phyloP scores from a whole-genome alignment of 2,329 filamentous ascomycete species.

The Sporothrix globosa region DNA sequence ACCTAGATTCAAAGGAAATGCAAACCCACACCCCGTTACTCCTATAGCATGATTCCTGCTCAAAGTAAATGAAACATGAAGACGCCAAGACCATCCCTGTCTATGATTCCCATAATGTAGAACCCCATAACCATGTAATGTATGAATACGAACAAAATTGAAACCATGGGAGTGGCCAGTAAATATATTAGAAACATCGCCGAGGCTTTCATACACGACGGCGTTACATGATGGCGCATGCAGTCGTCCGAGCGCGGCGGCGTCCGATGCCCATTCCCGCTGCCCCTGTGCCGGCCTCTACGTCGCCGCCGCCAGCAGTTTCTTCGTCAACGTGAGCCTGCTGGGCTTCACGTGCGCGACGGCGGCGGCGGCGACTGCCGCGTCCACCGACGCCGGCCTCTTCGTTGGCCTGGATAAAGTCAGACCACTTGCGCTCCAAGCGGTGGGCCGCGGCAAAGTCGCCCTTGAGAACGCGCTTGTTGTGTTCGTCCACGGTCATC shows the following conservation, averaged over 20 bases:
- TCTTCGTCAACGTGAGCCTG: slow-evolving; percentile 80
- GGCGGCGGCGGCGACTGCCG: slow-evolving; percentile 68
- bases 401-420: slow-evolving; percentile 90
- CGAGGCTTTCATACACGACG: no score
- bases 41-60: background rate
- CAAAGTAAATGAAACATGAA: background rate
- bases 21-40: background rate
- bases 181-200: background rate
- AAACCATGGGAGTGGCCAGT: background rate
- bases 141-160: no score
- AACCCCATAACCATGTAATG: background rate
- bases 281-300: slow-evolving; percentile 61
- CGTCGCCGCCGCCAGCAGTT: slow-evolving; percentile 67
- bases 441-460: slow-evolving; percentile 73
- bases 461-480: slow-evolving; percentile 77
- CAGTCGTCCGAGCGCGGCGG: slow-evolving; percentile 36
- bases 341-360: slow-evolving; percentile 80
- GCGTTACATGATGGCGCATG: slow-evolving; percentile 39
- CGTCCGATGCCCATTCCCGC: slow-evolving; percentile 48
- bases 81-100: background rate
- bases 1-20: background rate
- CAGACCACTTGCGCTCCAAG: slow-evolving; percentile 89
- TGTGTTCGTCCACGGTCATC: slow-evolving; percentile 91
- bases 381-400: slow-evolving; percentile 73
- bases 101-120: background rate